Base-by-base conservation (phyloP, 306 rosid genomes). In the Vigna angularis region DNA sequence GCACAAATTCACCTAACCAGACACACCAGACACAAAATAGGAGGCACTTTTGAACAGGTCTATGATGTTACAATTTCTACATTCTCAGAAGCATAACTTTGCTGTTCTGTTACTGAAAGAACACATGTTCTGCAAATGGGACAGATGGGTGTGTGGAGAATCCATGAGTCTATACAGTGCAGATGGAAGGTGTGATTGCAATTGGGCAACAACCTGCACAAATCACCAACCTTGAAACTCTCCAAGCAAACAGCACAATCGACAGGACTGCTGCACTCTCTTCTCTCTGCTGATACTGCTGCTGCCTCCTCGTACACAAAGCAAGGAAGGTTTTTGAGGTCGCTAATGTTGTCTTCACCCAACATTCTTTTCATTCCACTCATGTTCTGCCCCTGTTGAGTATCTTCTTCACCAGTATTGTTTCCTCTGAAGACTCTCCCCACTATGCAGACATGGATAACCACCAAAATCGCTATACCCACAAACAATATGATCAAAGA, bases 171-270 rank as follows among this genome's bases (percentile, higher is more conserved):
- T 20, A 91, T 91, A 8, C 96, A 91, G 0, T 75, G 81, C 9
- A 86, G 86, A 74, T 91, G 96, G 55, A 89, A 89, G 40, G 82
- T 84, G 61, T 91, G 93, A 26, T 74, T 74, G 63, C 93, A 91
- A 16, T 77, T 64, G 0, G 96, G 93, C 82, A 89, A 81, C 66
- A 89, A 47, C 40, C 93, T 86, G 50, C 96, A 91, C 28, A 45
- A 53, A 58, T 91, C 93, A 64, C 93, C 93, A 74, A 40, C 83
- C 85, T 86, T 78, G 74, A 87, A 89, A 45, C 34, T 84, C 77
- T 89, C 93, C 70, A 89, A 83, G 64, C 96, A 91, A 69, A 91
- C 88, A 15, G 88, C 91, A 79, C 96, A 91, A 3, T 87, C 91
- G 56, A 77, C 84, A 0, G 73, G 81, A 79, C 83, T 83, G 34